These are phyloP conservation scores for Cordia subcordata DNA, from an alignment of 257 asterid genomes.

Conservation along the genomic window DNA sequence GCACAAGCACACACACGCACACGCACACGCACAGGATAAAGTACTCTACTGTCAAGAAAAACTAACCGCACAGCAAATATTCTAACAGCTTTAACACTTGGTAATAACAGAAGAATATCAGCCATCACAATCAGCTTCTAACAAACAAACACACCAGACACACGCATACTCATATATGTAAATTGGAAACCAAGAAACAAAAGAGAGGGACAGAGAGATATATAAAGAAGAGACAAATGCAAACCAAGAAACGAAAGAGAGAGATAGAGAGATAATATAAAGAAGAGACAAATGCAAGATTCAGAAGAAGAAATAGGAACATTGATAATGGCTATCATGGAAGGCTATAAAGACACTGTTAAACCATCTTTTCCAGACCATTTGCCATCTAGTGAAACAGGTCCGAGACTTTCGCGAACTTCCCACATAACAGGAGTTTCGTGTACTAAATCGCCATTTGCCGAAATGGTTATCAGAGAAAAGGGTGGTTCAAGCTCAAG, in stretches of 20 bases:
- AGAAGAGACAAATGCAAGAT: background rate
- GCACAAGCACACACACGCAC: too few species aligned
- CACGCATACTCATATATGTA: too few species aligned
- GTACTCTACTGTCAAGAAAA: too few species aligned
- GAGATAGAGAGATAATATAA: too few species aligned
- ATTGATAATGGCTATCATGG: constrained; percentile 51
- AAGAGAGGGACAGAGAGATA: too few species aligned
- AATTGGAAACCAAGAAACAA: background rate
- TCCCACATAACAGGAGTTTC: too few species aligned
- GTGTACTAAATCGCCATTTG: too few species aligned
- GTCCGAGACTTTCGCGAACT: too few species aligned
- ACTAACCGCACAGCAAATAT: constrained; percentile 1
- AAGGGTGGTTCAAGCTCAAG: constrained; percentile 10
- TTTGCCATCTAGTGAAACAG: constrained; percentile 6
- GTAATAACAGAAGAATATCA: too few species aligned
- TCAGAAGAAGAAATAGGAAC: constrained; percentile 41
- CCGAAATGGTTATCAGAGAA: constrained; percentile 10
- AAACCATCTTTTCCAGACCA: constrained; percentile 44
- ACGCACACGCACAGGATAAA: too few species aligned
- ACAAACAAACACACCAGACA: too few species aligned
- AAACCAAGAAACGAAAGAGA: background rate
- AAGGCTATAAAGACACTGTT: constrained; percentile 39
- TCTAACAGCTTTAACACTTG: constrained; percentile 22
- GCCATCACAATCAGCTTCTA: too few species aligned
- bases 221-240: background rate